Base-by-base conservation (phyloP, 1,284 basidiomycete species). In the Athelia sp. region DNA sequence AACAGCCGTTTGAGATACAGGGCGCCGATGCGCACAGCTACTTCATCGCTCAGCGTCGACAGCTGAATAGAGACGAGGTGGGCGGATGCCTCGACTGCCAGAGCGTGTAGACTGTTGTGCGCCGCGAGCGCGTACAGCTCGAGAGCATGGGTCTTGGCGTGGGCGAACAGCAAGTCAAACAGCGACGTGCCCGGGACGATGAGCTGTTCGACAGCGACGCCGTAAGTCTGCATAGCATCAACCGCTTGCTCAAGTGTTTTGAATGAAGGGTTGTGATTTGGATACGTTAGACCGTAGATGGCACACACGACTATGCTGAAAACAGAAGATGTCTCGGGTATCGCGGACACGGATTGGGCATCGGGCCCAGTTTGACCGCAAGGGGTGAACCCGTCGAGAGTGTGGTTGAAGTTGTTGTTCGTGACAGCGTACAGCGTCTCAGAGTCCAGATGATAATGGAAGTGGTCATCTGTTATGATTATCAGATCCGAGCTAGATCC, bases 361-460 rank as follows among this genome's bases (percentile, higher is more conserved):
- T 48, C 32, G 32, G n/a, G 32, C 11, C n/a, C 11, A n/a, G 11
- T n/a, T 34, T n/a, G 11, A n/a, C 32, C 11, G 11, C n/a, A n/a
- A 34, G 11, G 32, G 11, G 11, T n/a, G 11, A 11, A 11, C 32
- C 11, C 32, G 11, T 45, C 43, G 2, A 63, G 48, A 15, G 54
- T 50, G 17, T 38, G 40, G 44, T 56, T 52, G 54, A 66, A 64
- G 4, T 29, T 22, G 44, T 66, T 66, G 17, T 31, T 43, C 2
- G 64, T 63, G 1, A 32, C 45, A 31, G 43, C 23, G 19, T 59
- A 51, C 14, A 64, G 54, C 14, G 47, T 47, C 13, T 52, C 34
- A 8, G 51, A 50, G 49, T 66, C 62, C 14, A 59, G 58, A 43
- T 58, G 58, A 54, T 65, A 75, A 58, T 73, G 73, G 40, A 75